Evolutionary conservation across 169 alveolate species (phyloP), one percentile per base, ranked within the genome.

Genomic region (Plasmodium billcollinsi): DNA sequence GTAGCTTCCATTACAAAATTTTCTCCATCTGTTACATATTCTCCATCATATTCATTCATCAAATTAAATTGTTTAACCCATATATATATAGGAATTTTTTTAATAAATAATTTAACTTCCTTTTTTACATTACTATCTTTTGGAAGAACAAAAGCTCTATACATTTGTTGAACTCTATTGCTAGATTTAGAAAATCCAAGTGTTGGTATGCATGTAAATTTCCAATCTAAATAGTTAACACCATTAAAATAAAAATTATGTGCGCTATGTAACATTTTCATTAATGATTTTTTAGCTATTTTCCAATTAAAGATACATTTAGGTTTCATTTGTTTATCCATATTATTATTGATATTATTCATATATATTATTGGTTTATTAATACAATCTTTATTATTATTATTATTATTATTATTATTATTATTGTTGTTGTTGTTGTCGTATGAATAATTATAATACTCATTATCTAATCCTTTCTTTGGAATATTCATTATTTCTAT

Each of bases 1-100:
- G 97, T 94, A 7, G 97, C 97, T 61, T 94, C 97, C 92, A 92
- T 93, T 2, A 94, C 97, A 73, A 93, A 94, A 62, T 94, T 94
- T 33, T 94, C 97, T 11, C 97, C 97, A 88, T 94, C 97, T 11
- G 96, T 93, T 56, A 94, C 91, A 63, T 90, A 94, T 52, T 88
- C 92, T 2, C 97, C 97, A 21, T 93, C 94, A 88, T 78, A 94
- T 24, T 91, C 86, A 74, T 88, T 93, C 71, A 88, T 89, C 73
- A 88, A 73, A 66, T 80, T 88, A 92, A 93, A 93, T 62, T 94
- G 97, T 58, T 93, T 88, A 29, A 85, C 59, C 97, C 97, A 94
- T 59, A 93, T 93, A 18, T 88, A 74, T 15, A 91, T 83, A 47
- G 97, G 97, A 15, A 94, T 67, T 69, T 88, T 93, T 72, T 94